These are phyloP conservation scores for Talaromyces ruber DNA, from an alignment of 495 filamentous ascomycete genomes.

Conservation along the genomic window DNA sequence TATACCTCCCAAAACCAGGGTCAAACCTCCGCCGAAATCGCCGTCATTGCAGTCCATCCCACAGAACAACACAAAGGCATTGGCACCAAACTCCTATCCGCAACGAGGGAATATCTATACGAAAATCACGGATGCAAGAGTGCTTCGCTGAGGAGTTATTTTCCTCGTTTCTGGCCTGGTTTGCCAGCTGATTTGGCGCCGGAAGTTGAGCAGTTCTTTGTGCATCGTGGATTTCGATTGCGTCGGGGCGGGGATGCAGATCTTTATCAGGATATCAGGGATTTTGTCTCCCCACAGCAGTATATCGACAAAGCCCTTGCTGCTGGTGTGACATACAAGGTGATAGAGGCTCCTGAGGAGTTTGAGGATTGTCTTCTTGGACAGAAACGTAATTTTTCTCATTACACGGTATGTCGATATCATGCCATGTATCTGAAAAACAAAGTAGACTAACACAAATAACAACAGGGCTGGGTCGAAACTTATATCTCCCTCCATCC, in stretches of 20 bases:
- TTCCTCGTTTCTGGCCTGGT: slow-evolving; percentile 43
- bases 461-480: slow-evolving; percentile 35
- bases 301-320: slow-evolving; percentile 26
- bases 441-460: neutral
- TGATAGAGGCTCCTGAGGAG: slow-evolving; percentile 22
- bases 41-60: slow-evolving; percentile 34
- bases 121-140: slow-evolving; percentile 14
- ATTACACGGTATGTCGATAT: slow-evolving; percentile 22
- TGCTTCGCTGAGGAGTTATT: slow-evolving; percentile 31
- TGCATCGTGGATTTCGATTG: slow-evolving; percentile 34
- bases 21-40: slow-evolving; percentile 21
- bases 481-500: slow-evolving; percentile 34
- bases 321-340: slow-evolving; percentile 30
- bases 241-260: slow-evolving; percentile 23
- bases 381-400: slow-evolving; percentile 34
- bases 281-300: slow-evolving; percentile 26
- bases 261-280: slow-evolving; percentile 32
- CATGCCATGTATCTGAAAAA: neutral
- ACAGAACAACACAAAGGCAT: slow-evolving; percentile 29
- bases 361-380: slow-evolving; percentile 36
- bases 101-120: slow-evolving; percentile 22
- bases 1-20: slow-evolving; percentile 21
- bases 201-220: slow-evolving; percentile 31
- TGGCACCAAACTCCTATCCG: slow-evolving; percentile 32
- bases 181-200: slow-evolving; percentile 32